These are phyloP conservation scores for Penicillium frequentans DNA, from an alignment of 2,329 filamentous ascomycete species.

Conservation along the genomic window DNA sequence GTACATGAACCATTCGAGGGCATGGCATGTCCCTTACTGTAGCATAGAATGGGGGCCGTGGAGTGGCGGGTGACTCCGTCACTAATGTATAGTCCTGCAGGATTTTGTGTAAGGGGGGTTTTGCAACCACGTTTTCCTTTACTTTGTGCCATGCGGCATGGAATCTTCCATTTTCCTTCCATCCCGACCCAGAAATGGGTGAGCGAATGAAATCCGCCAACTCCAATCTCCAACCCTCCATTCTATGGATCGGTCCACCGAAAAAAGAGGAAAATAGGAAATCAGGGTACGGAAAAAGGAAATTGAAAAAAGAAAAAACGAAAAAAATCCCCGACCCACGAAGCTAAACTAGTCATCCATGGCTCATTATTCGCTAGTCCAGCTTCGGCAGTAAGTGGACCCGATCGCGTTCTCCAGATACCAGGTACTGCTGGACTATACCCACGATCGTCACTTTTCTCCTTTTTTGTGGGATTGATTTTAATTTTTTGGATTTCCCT, in stretches of 20 bases:
- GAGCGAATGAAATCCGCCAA: neutral
- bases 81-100: neutral
- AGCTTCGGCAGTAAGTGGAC: slow-evolving; percentile 8
- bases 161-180: slow-evolving; percentile 8
- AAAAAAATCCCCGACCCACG: slow-evolving; percentile 4
- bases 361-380: slow-evolving; percentile 9
- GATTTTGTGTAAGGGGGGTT: neutral
- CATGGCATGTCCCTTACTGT: neutral
- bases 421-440: neutral
- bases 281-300: neutral
- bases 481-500: neutral
- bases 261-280: neutral
- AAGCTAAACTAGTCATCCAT: slow-evolving; percentile 6
- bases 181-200: neutral
- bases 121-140: slow-evolving; percentile 3
- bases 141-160: neutral
- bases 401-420: slow-evolving; percentile 8
- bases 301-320: neutral
- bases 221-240: neutral
- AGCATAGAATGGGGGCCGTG: neutral
- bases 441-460: slow-evolving; percentile 11
- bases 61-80: neutral
- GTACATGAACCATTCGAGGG: neutral
- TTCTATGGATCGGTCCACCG: neutral
- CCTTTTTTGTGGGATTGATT: neutral